A percentile compares a stretch with the other conserved stretches of the same genome.
Evolutionary conservation across 176 grass and related monocot genomes (phyloP).

Genomic region (Panicum miliaceum): DNA sequence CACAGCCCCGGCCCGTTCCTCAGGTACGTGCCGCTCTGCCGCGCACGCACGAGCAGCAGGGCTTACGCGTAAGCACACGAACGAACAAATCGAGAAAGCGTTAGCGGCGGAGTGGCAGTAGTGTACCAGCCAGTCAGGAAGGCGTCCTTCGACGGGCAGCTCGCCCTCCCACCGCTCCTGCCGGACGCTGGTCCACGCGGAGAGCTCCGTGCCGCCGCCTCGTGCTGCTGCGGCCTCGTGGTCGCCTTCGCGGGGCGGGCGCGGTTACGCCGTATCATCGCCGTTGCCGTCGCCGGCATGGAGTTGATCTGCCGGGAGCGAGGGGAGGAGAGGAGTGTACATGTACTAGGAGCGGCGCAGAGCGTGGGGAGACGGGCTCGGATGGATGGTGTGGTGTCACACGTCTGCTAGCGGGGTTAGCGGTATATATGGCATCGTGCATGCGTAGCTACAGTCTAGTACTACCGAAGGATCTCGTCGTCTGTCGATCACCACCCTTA

Average conservation of each 20-base stretch:
- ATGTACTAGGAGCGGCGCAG: neutral
- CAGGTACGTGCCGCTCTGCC: constrained; percentile 55
- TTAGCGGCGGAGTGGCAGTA: neutral
- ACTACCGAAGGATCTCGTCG: too few species aligned
- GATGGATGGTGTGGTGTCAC: too few species aligned
- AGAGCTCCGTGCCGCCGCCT: neutral
- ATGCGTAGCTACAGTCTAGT: too few species aligned
- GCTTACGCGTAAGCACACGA: too few species aligned
- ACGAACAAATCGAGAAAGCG: too few species aligned
- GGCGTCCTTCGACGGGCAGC: constrained; percentile 28
- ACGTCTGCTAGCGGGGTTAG: too few species aligned
- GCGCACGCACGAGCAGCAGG: too few species aligned
- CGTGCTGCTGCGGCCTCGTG: neutral
- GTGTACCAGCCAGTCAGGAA: constrained; percentile 44
- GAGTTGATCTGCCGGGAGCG: neutral
- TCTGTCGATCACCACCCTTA: too few species aligned
- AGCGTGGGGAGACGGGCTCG: neutral
- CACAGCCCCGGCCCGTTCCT: constrained; percentile 59
- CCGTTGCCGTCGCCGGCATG: neutral
- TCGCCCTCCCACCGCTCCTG: constrained; percentile 53
- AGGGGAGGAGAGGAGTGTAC: neutral
- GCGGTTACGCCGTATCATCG: neutral
- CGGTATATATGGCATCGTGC: too few species aligned
- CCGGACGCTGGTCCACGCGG: constrained; percentile 46
- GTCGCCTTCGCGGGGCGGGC: neutral